Evolutionary conservation across 495 filamentous ascomycete species (phyloP).

Genomic region (Neurospora pannonica): DNA sequence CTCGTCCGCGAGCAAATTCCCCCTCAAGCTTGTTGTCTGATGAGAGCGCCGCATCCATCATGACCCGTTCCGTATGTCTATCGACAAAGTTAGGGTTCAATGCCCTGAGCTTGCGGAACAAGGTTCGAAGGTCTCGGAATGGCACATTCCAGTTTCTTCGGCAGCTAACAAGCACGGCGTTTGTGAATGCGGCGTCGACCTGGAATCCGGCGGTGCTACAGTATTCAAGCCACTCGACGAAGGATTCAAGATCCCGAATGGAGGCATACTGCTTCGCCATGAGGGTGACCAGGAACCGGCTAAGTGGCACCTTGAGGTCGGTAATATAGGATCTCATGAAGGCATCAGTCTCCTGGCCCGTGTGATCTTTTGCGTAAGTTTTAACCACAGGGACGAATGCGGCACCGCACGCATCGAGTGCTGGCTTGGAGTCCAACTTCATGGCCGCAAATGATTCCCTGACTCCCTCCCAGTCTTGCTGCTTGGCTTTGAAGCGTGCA

Average conservation of each 20-base stretch:
- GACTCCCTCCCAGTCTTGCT: slow-evolving; percentile 38
- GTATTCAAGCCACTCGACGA: slow-evolving; percentile 29
- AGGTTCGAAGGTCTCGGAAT: slow-evolving; percentile 25
- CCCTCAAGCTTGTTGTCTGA: slow-evolving; percentile 7
- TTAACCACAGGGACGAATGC: slow-evolving; percentile 38
- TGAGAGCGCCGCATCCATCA: slow-evolving; percentile 24
- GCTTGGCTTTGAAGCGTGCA: slow-evolving; percentile 28
- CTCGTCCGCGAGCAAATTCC: slow-evolving; percentile 9
- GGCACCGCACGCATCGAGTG: slow-evolving; percentile 12
- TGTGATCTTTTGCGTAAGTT: slow-evolving; percentile 29
- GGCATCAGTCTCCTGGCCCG: slow-evolving; percentile 29
- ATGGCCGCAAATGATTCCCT: slow-evolving; percentile 26
- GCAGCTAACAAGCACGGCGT: slow-evolving; percentile 32
- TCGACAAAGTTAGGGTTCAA: slow-evolving; percentile 22
- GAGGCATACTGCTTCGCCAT: slow-evolving; percentile 37
- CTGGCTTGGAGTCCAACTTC: slow-evolving; percentile 5
- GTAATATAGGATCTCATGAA: slow-evolving; percentile 30
- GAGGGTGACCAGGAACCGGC: slow-evolving; percentile 28
- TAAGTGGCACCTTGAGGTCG: slow-evolving; percentile 24
- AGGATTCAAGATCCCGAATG: slow-evolving; percentile 28
- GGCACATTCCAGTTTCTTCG: slow-evolving; percentile 25
- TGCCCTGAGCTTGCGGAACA: slow-evolving; percentile 24
- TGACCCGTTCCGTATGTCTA: slow-evolving; percentile 26
- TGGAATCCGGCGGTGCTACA: slow-evolving; percentile 22
- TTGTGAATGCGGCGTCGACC: slow-evolving; percentile 28